A percentile compares a stretch with the other conserved stretches of the same genome.
Evolutionary conservation across 139 green algal genomes (phyloP).

Genomic region (Haematococcus sp.): DNA sequence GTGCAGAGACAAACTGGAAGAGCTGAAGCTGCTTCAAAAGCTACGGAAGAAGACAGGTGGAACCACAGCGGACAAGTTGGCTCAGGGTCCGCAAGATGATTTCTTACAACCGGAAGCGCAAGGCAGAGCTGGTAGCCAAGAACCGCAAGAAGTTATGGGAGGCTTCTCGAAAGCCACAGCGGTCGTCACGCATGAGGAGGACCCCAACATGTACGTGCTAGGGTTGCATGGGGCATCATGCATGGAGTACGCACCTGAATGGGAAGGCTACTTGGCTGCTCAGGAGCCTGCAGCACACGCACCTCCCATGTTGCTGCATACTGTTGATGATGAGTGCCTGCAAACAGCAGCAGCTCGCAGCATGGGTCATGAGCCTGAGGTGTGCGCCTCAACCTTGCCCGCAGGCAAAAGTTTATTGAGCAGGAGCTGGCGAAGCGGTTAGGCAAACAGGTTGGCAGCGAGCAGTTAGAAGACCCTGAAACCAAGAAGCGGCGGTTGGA

Average conservation of each 20-base stretch:
- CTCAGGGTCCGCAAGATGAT: neutral
- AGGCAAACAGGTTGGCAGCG: conserved; percentile 32
- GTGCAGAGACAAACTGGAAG: conserved; percentile 3
- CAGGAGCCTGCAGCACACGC: neutral
- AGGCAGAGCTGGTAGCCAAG: neutral
- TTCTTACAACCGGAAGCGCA: neutral
- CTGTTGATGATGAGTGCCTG: too few relatives aligned
- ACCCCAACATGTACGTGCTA: conserved; percentile 5
- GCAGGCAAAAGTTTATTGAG: conserved; percentile 68
- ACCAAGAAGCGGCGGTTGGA: conserved; percentile 37
- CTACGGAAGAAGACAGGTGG: neutral
- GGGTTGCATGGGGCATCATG: neutral
- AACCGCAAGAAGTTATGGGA: neutral
- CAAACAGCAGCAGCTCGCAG: too few relatives aligned
- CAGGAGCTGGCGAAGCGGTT: conserved; percentile 64
- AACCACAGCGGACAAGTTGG: neutral
- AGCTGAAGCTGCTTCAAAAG: conserved; percentile 8
- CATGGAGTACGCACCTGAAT: neutral
- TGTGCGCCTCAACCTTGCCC: neutral
- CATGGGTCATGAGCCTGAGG: too few relatives aligned
- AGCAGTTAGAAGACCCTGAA: conserved; percentile 10
- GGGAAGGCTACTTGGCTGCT: neutral
- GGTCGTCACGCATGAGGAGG: neutral
- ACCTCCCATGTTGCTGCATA: neutral
- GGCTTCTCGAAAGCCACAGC: conserved; percentile 5